Evolutionary conservation across 208 protist genomes (phyloP), one percentile per base, ranked within the genome.

Genomic region (Porcisia deanei): DNA sequence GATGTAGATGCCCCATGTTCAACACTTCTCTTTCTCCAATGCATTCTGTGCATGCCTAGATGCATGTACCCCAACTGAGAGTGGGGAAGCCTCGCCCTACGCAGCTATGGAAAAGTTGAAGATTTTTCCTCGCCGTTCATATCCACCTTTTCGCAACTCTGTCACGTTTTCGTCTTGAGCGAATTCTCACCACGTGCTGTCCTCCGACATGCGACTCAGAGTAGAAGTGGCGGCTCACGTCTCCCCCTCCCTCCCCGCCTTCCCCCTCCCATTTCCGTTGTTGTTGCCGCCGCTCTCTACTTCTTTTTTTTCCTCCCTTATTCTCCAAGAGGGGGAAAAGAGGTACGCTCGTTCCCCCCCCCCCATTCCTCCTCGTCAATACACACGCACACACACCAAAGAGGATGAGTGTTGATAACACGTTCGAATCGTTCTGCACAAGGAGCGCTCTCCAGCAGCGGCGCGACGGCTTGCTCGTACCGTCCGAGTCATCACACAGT

Each of bases 371-470:
- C 25, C 57, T 60, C 37, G 43, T 30, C 12, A 1, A 34, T 2
- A 45, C 53, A 61, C 30, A n/a, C 9, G 22, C 20, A 34, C 8
- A 43, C 41, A 59, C 25, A 59, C 30, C 55, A 9, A 43, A 39
- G 30, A 37, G 6, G 2, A 63, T 75, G 71, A 66, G 71, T 41
- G n/a, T 55, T 3, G 80, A 80, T 37, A 72, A 68, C 45, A 66
- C 55, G 84, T 65, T 93, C 63, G 82, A 89, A 43, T 25, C 39
- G 22, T 93, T 87, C 68, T 93, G 88, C 57, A 76, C 59, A n/a
- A 64, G 73, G 47, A 59, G 82, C 18, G 75, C 71, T 25, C 60
- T 84, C 3, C 59, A 83, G 67, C 88, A 93, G 71, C 69, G 67
- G 52, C 54, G 72, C 5, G 49, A 76, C 20, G 79, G 81, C 14